These are phyloP conservation scores for Pyracantha coccinea DNA, from an alignment of 331 rosid species.

Conservation along the genomic window DNA sequence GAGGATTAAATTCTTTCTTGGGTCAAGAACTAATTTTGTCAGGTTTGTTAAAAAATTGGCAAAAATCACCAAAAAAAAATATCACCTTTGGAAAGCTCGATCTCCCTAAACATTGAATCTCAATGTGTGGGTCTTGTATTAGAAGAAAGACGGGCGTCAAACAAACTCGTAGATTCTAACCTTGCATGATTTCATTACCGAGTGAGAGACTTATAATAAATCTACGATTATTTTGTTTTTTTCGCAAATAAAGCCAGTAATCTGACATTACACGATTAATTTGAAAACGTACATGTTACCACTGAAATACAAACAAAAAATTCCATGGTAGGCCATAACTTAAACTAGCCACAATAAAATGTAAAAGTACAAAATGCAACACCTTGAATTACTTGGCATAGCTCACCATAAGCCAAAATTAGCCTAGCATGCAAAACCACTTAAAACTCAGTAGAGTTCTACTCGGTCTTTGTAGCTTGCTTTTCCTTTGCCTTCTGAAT, in stretches of 20 bases:
- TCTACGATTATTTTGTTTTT: no score
- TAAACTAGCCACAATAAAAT: constrained; percentile 21
- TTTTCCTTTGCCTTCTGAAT: constrained; percentile 62
- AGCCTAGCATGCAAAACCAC: constrained; percentile 17
- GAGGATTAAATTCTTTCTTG: no score
- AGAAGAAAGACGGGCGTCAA: no score
- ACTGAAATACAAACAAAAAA: not conserved
- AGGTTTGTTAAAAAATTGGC: no score
- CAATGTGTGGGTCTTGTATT: no score
- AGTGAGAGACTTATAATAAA: no score
- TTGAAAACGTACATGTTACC: not conserved
- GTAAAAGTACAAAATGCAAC: constrained; percentile 18
- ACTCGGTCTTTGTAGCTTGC: constrained; percentile 30
- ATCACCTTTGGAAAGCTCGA: no score
- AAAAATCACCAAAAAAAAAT: no score
- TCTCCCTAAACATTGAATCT: no score
- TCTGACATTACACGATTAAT: not conserved
- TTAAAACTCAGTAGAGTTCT: not conserved
- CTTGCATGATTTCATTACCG: no score
- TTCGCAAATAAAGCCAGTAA: not conserved
- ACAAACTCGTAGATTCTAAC: no score
- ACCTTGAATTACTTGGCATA: constrained; percentile 17
- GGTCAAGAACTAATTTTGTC: no score
- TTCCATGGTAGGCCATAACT: constrained; percentile 5
- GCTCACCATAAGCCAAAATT: constrained; percentile 23